A percentile compares a stretch with the other conserved stretches of the same genome.
These are phyloP conservation scores for Annona squamosa DNA, from an alignment of 164 flowering plant genomes.

Conservation along the genomic window DNA sequence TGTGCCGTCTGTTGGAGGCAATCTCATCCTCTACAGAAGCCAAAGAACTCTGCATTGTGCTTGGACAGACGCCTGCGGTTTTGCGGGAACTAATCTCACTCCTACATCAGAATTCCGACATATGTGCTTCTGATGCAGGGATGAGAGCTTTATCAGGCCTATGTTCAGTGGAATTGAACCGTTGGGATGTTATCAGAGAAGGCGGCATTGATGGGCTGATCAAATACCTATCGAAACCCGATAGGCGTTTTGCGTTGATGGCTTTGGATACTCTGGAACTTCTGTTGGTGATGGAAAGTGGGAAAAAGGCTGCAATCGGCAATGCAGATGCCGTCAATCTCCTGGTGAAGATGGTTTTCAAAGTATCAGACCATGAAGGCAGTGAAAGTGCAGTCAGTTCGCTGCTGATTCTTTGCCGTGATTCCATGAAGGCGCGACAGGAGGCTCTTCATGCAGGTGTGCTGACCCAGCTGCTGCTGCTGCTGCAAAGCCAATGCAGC, in stretches of 20 bases:
- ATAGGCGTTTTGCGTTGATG: slow-evolving; percentile 12
- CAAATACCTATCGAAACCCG: slow-evolving; percentile 19
- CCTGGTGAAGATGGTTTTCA: slow-evolving; percentile 61
- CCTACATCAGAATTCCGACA: slow-evolving; percentile 18
- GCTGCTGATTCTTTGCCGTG: slow-evolving; percentile 36
- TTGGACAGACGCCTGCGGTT: slow-evolving; percentile 24
- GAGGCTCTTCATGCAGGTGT: slow-evolving; percentile 47
- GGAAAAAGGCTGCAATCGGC: slow-evolving; percentile 26
- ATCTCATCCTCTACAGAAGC: slow-evolving; percentile 30
- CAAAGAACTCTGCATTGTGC: slow-evolving; percentile 23
- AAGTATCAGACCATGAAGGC: slow-evolving; percentile 48
- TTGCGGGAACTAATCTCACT: slow-evolving; percentile 21
- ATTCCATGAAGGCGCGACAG: slow-evolving; percentile 28
- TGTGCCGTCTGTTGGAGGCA: slow-evolving; percentile 43
- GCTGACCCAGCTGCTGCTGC: slow-evolving; percentile 52
- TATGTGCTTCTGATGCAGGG: slow-evolving; percentile 25
- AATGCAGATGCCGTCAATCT: slow-evolving; percentile 30
- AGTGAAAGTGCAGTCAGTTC: slow-evolving; percentile 51
- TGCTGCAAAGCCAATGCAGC: slow-evolving; percentile 64
- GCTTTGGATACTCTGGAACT: slow-evolving; percentile 41
- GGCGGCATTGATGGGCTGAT: slow-evolving; percentile 37
- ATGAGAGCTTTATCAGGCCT: slow-evolving; percentile 35
- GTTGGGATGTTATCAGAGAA: slow-evolving; percentile 23
- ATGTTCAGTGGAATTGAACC: slow-evolving; percentile 25
- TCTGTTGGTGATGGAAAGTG: slow-evolving; percentile 31